Conservation (phyloP, 2,329 filamentous ascomycete species). For the Aspergillus novofumigatus region DNA sequence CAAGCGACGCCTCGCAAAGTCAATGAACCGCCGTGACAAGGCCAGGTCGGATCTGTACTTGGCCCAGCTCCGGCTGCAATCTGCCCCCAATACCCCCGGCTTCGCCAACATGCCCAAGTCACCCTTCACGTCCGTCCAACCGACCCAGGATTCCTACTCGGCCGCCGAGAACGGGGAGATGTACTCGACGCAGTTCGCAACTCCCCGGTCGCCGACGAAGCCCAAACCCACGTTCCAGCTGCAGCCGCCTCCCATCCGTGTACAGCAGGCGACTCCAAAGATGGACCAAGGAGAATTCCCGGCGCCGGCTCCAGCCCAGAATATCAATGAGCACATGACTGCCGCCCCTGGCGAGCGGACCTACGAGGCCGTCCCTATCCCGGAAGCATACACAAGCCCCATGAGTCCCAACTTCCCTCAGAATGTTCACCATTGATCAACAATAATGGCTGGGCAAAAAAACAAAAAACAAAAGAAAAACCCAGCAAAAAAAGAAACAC, state of each 20-base stretch:
- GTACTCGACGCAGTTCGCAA: constrained; percentile 48
- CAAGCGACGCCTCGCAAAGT: constrained; percentile 91
- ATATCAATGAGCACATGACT: constrained; percentile 60
- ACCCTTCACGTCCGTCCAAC: constrained; percentile 35
- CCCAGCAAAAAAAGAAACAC: constrained; percentile 1
- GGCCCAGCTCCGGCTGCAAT: constrained; percentile 76
- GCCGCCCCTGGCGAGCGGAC: constrained; percentile 74
- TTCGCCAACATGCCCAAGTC: constrained; percentile 66
- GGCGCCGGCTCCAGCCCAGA: constrained; percentile 41
- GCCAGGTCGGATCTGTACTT: constrained; percentile 94
- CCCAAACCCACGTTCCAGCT: constrained; percentile 69
- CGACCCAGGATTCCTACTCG: constrained; percentile 42
- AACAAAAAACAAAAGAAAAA: constrained; percentile 2
- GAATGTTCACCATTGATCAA: constrained; percentile 17
- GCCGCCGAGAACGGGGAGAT: constrained; percentile 53
- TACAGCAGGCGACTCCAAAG: constrained; percentile 73
- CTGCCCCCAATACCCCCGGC: constrained; percentile 89
- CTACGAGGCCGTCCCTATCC: constrained; percentile 84
- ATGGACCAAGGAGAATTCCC: constrained; percentile 61
- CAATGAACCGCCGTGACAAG: constrained; percentile 92
- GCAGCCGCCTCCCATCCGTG: constrained; percentile 75
- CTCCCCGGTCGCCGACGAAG: constrained; percentile 60
- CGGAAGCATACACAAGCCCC: constrained; percentile 67
- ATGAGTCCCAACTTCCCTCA: constrained; percentile 41
- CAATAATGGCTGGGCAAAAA: not conserved